Evolutionary conservation across 2,329 filamentous ascomycete genomes (phyloP).

Genomic region (Grosmannia penicillata): DNA sequence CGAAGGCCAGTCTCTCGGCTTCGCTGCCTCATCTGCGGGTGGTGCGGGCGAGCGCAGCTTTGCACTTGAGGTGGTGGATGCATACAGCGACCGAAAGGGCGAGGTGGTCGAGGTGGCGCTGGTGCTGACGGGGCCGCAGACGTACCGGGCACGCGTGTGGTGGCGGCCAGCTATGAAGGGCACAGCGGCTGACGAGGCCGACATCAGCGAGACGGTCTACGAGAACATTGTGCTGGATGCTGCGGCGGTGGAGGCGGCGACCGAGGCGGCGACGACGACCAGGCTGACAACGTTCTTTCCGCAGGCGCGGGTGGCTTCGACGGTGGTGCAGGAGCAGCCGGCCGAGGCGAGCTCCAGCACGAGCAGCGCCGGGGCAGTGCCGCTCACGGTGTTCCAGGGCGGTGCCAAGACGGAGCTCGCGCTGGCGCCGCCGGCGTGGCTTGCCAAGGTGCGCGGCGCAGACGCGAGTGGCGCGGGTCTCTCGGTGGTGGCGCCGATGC

Average conservation of each 20-base stretch:
- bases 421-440: conserved; percentile 58
- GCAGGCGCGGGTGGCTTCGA: conserved; percentile 63
- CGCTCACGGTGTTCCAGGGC: conserved; percentile 64
- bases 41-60: conserved; percentile 28
- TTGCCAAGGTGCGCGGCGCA: conserved; percentile 71
- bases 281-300: conserved; percentile 64
- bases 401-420: conserved; percentile 44
- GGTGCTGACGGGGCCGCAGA: conserved; percentile 29
- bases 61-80: conserved; percentile 42
- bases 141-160: conserved; percentile 30
- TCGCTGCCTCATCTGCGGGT: conserved; percentile 27
- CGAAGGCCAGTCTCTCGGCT: conserved; percentile 39
- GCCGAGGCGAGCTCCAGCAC: conserved; percentile 12
- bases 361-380: conserved; percentile 23
- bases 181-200: no score
- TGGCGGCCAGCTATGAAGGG: no score
- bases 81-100: conserved; percentile 27
- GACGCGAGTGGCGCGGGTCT: conserved; percentile 51
- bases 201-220: conserved; percentile 19
- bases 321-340: conserved; percentile 45
- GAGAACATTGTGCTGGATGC: conserved; percentile 29
- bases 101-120: conserved; percentile 41
- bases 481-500: conserved; percentile 87
- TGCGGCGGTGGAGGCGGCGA: conserved; percentile 3
- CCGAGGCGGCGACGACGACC: conserved; percentile 12